Evolutionary conservation across 345 rosid genomes (phyloP).

Genomic region (Salix purpurea): DNA sequence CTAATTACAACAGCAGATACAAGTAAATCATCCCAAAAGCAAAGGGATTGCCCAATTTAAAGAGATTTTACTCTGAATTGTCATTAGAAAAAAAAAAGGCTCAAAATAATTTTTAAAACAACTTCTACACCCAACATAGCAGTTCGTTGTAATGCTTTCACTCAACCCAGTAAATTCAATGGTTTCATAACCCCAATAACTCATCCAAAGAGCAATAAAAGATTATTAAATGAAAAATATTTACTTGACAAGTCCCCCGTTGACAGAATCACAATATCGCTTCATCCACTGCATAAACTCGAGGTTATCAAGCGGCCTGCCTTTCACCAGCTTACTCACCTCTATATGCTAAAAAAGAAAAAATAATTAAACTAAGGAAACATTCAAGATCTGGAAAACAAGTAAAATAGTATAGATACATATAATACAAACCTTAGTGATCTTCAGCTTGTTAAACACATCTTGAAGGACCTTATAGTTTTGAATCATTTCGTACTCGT

Average conservation of each 20-base stretch:
- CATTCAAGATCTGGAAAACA: not conserved
- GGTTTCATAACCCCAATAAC: not conserved
- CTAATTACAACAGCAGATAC: slow-evolving; percentile 26
- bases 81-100: not conserved
- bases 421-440: slow-evolving; percentile 64
- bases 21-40: not conserved
- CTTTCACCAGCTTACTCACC: slow-evolving; percentile 86
- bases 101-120: not conserved
- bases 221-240: no score
- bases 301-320: slow-evolving; percentile 93
- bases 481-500: slow-evolving; percentile 97
- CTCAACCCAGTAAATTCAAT: not conserved
- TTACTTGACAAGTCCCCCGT: slow-evolving; percentile 57
- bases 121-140: not conserved
- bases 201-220: not conserved
- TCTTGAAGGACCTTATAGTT: slow-evolving; percentile 96
- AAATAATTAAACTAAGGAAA: not conserved
- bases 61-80: not conserved
- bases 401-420: not conserved
- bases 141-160: not conserved
- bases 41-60: not conserved
- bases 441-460: slow-evolving; percentile 89
- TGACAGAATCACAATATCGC: slow-evolving; percentile 80
- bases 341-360: slow-evolving; percentile 60
- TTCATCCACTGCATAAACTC: slow-evolving; percentile 99